phyloP scores from a whole-genome alignment of 306 rosid species.

The Quercus variabilis region DNA sequence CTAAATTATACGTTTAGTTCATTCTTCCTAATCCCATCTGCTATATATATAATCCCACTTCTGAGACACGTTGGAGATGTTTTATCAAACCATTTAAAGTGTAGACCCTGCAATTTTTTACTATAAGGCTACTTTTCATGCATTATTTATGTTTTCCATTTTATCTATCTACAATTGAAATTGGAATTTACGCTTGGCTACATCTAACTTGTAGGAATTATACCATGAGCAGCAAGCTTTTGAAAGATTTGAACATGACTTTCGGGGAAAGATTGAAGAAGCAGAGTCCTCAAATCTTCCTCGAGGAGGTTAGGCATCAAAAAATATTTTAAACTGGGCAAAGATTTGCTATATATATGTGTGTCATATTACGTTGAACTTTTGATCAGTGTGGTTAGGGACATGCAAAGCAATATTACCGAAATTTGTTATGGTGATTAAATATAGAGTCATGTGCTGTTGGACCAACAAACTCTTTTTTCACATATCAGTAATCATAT shows the following conservation, averaged over 20 bases:
- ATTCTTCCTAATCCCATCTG: background rate
- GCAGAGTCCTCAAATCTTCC: constrained; percentile 71
- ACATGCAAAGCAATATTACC: background rate
- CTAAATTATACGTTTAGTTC: constrained; percentile 12
- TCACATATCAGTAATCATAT: background rate
- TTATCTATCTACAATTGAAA: background rate
- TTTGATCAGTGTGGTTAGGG: background rate
- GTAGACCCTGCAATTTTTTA: background rate
- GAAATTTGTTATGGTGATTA: background rate
- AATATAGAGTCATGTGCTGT: background rate
- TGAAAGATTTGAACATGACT: constrained; percentile 89
- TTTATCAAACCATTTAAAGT: background rate
- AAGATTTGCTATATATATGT: background rate
- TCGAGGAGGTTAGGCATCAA: constrained; percentile 57
- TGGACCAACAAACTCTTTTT: background rate
- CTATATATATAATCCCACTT: background rate
- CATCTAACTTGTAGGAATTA: constrained; percentile 54
- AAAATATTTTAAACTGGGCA: background rate
- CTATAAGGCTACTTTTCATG: constrained; percentile 2
- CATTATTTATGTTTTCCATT: background rate
- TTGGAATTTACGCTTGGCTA: constrained; percentile 4
- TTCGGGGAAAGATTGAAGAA: constrained; percentile 64
- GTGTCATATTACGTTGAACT: background rate
- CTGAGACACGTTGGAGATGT: background rate
- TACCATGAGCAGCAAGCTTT: constrained; percentile 69